Conservation (phyloP, 306 rosid species). For the Quercus berberidifolia region DNA sequence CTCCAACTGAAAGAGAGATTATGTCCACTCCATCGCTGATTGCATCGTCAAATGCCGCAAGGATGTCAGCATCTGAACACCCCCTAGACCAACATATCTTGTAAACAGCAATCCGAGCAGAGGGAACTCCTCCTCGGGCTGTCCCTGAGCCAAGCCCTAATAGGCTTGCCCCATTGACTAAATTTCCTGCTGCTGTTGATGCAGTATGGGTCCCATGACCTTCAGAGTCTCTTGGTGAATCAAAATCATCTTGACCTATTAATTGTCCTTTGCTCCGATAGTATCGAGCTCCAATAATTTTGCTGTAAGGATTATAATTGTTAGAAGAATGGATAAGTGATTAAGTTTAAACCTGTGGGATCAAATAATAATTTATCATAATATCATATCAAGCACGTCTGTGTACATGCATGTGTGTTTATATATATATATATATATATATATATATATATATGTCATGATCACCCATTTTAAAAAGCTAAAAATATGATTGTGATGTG, state of each 20-base stretch:
- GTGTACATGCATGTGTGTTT: too few species aligned
- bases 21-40: constrained; percentile 57
- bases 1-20: constrained; percentile 37
- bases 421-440: too few species aligned
- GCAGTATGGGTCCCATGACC: constrained; percentile 61
- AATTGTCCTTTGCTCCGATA: not conserved
- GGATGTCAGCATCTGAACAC: constrained; percentile 31
- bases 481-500: too few species aligned
- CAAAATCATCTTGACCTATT: not conserved
- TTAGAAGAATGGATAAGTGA: not conserved
- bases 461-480: too few species aligned
- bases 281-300: constrained; percentile 46
- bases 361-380: too few species aligned
- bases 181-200: constrained; percentile 33
- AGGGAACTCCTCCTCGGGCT: constrained; percentile 44
- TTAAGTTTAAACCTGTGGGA: too few species aligned
- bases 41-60: constrained; percentile 59
- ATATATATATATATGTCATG: too few species aligned
- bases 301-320: constrained; percentile 18
- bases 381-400: too few species aligned
- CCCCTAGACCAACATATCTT: constrained; percentile 48
- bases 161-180: constrained; percentile 29
- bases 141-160: constrained; percentile 43
- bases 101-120: constrained; percentile 51
- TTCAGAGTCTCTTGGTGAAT: constrained; percentile 33